Conservation (phyloP, 2,329 filamentous ascomycete species). For the Fusarium tuaranense region DNA sequence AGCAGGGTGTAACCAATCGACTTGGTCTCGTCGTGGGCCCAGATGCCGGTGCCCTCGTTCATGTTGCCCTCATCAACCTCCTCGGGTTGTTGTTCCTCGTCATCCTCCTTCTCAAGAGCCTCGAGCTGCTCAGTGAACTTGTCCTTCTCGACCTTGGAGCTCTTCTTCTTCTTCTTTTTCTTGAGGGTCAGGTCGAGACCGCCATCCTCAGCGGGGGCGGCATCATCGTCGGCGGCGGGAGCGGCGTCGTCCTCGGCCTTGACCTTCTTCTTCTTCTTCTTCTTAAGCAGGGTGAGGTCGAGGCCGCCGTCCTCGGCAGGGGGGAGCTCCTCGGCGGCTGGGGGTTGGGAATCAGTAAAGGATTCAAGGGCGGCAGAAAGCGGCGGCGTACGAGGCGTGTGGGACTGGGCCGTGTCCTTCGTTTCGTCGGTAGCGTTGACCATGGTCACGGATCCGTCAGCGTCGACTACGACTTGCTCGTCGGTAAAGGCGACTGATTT, state of each 20-base stretch:
- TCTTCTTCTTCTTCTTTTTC: slow-evolving; percentile 83
- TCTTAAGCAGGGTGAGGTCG: slow-evolving; percentile 79
- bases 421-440: slow-evolving; percentile 78
- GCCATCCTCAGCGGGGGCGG: slow-evolving; percentile 60
- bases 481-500: slow-evolving; percentile 96
- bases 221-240: slow-evolving; percentile 51
- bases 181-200: slow-evolving; percentile 71
- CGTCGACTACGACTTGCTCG: slow-evolving; percentile 87
- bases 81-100: slow-evolving; percentile 56
- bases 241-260: slow-evolving; percentile 60
- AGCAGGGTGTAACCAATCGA: slow-evolving; percentile 87
- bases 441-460: slow-evolving; percentile 86
- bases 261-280: slow-evolving; percentile 75
- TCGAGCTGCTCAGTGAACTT: slow-evolving; percentile 72
- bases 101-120: slow-evolving; percentile 76
- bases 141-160: slow-evolving; percentile 66
- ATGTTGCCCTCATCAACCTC: slow-evolving; percentile 78
- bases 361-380: slow-evolving; percentile 65
- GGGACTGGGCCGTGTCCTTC: slow-evolving; percentile 85
- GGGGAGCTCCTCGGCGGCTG: slow-evolving; percentile 60
- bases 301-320: slow-evolving; percentile 64
- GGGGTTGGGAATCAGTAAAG: slow-evolving; percentile 63
- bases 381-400: slow-evolving; percentile 76
- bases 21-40: slow-evolving; percentile 83
- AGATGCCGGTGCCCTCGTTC: slow-evolving; percentile 90